phyloP scores from a whole-genome alignment of 2,329 filamentous ascomycete species.

The Dactylellina parvicollis region DNA sequence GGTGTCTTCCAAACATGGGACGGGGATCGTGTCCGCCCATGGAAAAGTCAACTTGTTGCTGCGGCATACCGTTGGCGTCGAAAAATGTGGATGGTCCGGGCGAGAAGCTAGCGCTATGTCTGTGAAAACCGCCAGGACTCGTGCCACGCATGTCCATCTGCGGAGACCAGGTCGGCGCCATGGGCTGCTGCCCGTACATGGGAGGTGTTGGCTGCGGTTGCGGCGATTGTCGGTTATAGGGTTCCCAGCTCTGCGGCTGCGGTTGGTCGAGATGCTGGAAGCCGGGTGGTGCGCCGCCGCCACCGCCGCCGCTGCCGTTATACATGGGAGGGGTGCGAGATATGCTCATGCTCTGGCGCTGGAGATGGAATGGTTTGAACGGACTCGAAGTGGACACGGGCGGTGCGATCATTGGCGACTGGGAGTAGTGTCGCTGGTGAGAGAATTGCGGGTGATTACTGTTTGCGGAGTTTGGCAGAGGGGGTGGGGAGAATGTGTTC shows the following conservation, averaged over 20 bases:
- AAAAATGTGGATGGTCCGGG: constrained; percentile 42
- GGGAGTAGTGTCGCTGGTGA: constrained; percentile 52
- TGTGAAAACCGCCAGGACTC: constrained; percentile 25
- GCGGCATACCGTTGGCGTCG: constrained; percentile 51
- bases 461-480: constrained; percentile 55
- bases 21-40: constrained; percentile 50
- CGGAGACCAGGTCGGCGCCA: constrained; percentile 43
- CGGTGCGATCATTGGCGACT: constrained; percentile 55
- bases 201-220: constrained; percentile 56
- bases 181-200: constrained; percentile 44
- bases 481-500: constrained; percentile 58
- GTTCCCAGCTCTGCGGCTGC: constrained; percentile 56
- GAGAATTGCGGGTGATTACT: constrained; percentile 53
- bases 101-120: constrained; percentile 48
- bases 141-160: constrained; percentile 39
- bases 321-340: constrained; percentile 55
- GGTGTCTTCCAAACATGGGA: constrained; percentile 49
- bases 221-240: constrained; percentile 55
- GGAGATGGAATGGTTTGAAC: constrained; percentile 57
- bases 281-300: constrained; percentile 26
- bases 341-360: constrained; percentile 58
- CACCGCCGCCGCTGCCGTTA: too few relatives aligned
- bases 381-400: constrained; percentile 54
- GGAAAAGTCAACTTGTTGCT: constrained; percentile 38
- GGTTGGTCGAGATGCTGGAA: constrained; percentile 50